Percentiles rank a stretch among this genome's conserved stretches.
Conservation (phyloP, 139 green algal species). For the Picochlorum sp. region DNA sequence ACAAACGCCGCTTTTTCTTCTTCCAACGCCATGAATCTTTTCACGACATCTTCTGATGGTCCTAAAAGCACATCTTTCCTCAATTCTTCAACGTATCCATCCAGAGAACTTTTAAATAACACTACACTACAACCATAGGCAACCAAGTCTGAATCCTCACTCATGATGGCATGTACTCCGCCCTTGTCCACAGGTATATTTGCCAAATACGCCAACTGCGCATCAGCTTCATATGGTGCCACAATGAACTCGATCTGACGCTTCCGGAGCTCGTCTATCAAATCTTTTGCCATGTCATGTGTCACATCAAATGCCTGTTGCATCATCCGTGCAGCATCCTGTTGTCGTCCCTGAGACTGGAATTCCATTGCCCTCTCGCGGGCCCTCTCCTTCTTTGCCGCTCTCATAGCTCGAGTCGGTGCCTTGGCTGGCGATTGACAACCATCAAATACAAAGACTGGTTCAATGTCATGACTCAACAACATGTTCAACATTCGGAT, state of each 20-base stretch:
- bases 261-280: slow-evolving; percentile 18
- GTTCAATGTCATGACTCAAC: slow-evolving; percentile 50
- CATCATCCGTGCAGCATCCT: slow-evolving; percentile 17
- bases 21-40: not conserved
- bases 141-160: slow-evolving; percentile 38
- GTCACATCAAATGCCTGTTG: slow-evolving; percentile 30
- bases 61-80: not conserved
- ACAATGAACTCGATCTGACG: slow-evolving; percentile 42
- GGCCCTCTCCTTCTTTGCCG: slow-evolving; percentile 7
- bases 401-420: slow-evolving; percentile 13
- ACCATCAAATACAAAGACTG: slow-evolving; percentile 49
- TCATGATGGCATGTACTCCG: slow-evolving; percentile 31
- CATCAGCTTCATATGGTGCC: slow-evolving; percentile 90
- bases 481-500: slow-evolving; percentile 71
- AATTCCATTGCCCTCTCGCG: not conserved
- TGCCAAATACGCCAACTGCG: slow-evolving; percentile 84
- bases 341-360: slow-evolving; percentile 8
- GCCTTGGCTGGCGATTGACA: slow-evolving; percentile 25
- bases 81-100: not conserved
- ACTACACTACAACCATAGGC: slow-evolving; percentile 33
- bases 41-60: not conserved
- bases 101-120: slow-evolving; percentile 34
- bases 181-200: slow-evolving; percentile 59
- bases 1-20: too few species aligned
- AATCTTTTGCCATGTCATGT: slow-evolving; percentile 25